These are phyloP conservation scores for Mycena maculata DNA, from an alignment of 768 basidiomycete genomes.

Conservation along the genomic window DNA sequence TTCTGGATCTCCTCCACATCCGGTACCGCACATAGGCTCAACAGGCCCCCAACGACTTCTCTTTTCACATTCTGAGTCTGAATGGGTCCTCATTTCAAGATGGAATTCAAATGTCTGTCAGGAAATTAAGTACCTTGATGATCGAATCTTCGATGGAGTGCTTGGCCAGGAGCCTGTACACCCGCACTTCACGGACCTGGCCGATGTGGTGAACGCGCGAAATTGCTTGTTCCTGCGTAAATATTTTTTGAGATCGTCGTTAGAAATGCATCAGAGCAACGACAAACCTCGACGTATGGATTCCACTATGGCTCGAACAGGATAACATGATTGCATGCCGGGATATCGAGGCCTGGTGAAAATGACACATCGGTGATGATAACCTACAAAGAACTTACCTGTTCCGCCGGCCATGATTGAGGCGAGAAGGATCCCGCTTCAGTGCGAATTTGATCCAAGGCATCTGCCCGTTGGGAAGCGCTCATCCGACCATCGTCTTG, in stretches of 20 bases:
- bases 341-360: conserved; percentile 15
- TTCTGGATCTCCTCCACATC: conserved; percentile 17
- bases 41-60: conserved; percentile 9
- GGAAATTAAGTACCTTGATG: not conserved
- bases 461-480: not conserved
- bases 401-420: conserved; percentile 24
- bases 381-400: not conserved
- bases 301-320: conserved; percentile 25
- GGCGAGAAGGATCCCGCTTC: not conserved
- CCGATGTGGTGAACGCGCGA: conserved; percentile 23
- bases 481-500: conserved; percentile 19
- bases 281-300: conserved; percentile 24
- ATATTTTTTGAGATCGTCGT: not conserved
- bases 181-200: conserved; percentile 8
- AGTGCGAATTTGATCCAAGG: conserved; percentile 4
- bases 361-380: too few species aligned
- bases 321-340: conserved; percentile 15
- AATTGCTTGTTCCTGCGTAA: conserved; percentile 19
- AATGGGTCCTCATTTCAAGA: not conserved
- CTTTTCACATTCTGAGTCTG: conserved; percentile 15
- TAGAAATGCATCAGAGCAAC: not conserved
- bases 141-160: conserved; percentile 19
- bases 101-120: too few species aligned
- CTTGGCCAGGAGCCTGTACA: conserved; percentile 1
- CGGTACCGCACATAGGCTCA: conserved; percentile 19